Evolutionary conservation across 768 basidiomycete genomes (phyloP), one percentile per base, ranked within the genome.

Genomic region (Tylopilus cervinicoccineus): DNA sequence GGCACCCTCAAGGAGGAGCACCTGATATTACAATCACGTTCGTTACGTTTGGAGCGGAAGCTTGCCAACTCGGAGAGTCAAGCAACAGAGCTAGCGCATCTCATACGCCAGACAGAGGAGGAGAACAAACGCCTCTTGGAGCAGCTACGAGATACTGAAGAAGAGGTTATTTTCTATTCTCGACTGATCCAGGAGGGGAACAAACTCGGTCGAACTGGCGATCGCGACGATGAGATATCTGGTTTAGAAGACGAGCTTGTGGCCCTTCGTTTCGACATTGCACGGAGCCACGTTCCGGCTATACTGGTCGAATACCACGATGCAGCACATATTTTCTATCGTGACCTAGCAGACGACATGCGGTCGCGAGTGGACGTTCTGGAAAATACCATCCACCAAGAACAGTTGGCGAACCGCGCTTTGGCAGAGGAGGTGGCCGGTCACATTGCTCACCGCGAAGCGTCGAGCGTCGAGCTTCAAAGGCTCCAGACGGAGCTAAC

Each of bases 41-140:
- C 70, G 22, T 63, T 72, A 23, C 80, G 84, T 24, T 67, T 87
- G 12, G 80, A 85, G 55, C 79, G 86, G 50, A 86, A 83, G 62
- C 70, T 87, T 13, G 79, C 78, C 33, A 85, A 84, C 57, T 72
- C 84, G 5, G 81, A 87, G 47, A 79, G 68, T 16, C 85, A 88
- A 59, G 82, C 85, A 19, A 63, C 70, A 12, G 85, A 87, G 51
- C 68, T 89, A 8, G 79, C 80, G 2, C 68, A 78, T 50, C 74
- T 88, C 34, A 71, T 85, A 55, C 80, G 83, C 22, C 76, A 80
- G 23, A 66, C 70, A 23, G 76, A 76, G 38, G 78, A 82, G 13
- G 72, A 80, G 43, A 85, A 77, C 52, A 51, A 51, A 11, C 56
- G 78, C 7, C 68, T 87, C 23, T 22, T 34, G 4, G 48, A 52